phyloP scores from a whole-genome alignment of 1,284 basidiomycete genomes.

The Kalmanozyma brasiliensis region DNA sequence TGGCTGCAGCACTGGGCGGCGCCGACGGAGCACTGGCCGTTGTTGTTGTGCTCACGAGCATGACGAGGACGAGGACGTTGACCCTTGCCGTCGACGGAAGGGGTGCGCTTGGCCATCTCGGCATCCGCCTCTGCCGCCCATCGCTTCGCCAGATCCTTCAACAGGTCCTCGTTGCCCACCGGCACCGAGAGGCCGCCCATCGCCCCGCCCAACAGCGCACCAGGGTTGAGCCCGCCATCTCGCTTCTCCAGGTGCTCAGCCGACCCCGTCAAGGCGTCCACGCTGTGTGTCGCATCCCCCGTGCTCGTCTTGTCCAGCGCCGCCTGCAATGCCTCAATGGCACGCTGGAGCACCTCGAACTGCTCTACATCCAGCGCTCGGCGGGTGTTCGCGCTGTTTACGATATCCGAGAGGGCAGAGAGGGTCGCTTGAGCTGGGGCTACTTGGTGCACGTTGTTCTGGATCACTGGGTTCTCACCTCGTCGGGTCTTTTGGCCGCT shows the following conservation, averaged over 20 bases:
- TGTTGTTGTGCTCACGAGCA: slow-evolving; percentile 40
- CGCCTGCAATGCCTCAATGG: slow-evolving; percentile 33
- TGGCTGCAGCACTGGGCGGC: slow-evolving; percentile 50
- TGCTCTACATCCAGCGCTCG: slow-evolving; percentile 54
- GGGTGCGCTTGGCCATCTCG: slow-evolving; percentile 40
- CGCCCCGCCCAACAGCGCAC: slow-evolving; percentile 14
- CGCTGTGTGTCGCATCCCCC: slow-evolving; percentile 37
- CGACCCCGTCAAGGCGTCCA: slow-evolving; percentile 38
- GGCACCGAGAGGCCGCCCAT: slow-evolving; percentile 41
- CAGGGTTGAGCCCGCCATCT: slow-evolving; percentile 15
- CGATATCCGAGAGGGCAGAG: slow-evolving; percentile 47
- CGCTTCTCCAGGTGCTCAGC: slow-evolving; percentile 31
- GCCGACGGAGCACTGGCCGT: slow-evolving; percentile 53
- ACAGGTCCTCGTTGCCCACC: slow-evolving; percentile 36
- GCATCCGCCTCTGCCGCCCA: slow-evolving; percentile 41
- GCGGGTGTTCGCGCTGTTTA: slow-evolving; percentile 53
- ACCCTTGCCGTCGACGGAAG: slow-evolving; percentile 33
- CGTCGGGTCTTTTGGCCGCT: slow-evolving; percentile 42
- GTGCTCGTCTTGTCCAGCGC: slow-evolving; percentile 43
- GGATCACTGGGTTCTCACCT: slow-evolving; percentile 41
- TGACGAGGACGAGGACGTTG: slow-evolving; percentile 35
- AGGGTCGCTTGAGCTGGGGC: slow-evolving; percentile 51
- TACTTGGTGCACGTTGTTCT: slow-evolving; percentile 45
- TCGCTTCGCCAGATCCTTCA: slow-evolving; percentile 23
- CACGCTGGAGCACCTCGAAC: slow-evolving; percentile 33